These are phyloP conservation scores for Schwanniomyces sp. DNA, from an alignment of 805 yeast genomes.

Conservation along the genomic window DNA sequence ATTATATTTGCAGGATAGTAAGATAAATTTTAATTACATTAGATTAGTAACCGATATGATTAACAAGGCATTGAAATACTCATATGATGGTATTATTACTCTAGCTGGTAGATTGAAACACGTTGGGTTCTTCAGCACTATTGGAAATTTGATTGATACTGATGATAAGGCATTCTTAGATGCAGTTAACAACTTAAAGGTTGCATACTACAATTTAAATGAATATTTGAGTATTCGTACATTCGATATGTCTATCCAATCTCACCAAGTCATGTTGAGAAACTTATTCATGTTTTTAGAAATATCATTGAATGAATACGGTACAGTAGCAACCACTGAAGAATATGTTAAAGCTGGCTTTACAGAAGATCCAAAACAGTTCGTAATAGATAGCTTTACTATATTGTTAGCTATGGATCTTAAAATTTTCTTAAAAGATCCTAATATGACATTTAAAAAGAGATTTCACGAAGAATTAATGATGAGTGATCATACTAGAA, in stretches of 20 bases:
- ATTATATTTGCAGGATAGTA: conserved; percentile 43
- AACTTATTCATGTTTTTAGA: conserved; percentile 40
- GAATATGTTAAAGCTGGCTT: conserved; percentile 50
- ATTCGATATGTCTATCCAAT: conserved; percentile 37
- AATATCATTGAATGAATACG: conserved; percentile 41
- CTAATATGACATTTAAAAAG: conserved; percentile 62
- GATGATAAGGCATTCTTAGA: conserved; percentile 32
- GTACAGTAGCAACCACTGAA: conserved; percentile 40
- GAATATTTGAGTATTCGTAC: conserved; percentile 31
- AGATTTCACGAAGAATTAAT: conserved; percentile 62
- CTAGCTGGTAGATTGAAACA: conserved; percentile 48
- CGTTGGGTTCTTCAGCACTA: conserved; percentile 44
- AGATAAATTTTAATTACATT: conserved; percentile 43
- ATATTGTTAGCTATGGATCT: conserved; percentile 55
- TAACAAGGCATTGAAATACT: conserved; percentile 39
- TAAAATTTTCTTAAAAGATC: conserved; percentile 52
- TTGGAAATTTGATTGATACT: conserved; percentile 41
- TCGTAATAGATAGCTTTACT: conserved; percentile 45
- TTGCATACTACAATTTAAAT: conserved; percentile 34
- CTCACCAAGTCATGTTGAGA: conserved; percentile 41
- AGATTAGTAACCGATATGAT: conserved; percentile 47
- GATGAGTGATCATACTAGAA: conserved; percentile 51
- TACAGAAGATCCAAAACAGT: conserved; percentile 42
- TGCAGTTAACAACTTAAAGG: conserved; percentile 29
- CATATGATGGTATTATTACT: conserved; percentile 43